A percentile compares a stretch with the other conserved stretches of the same genome.
Evolutionary conservation across 225 moss, liverwort and hornwort genomes (phyloP).

Genomic region (Ulota crispa): DNA sequence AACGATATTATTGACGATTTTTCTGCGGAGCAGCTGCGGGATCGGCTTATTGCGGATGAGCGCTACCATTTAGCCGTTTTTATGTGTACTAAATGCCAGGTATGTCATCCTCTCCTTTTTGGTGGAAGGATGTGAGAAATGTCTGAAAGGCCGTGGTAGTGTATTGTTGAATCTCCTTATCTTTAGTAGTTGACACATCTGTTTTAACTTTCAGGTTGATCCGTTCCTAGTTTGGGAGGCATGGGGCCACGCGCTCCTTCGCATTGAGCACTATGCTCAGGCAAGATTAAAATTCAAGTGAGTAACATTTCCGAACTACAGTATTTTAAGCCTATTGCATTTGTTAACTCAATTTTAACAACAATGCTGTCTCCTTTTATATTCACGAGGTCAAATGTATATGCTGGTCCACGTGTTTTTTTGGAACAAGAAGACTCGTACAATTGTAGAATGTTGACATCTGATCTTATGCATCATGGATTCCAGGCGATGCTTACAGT

Average conservation of each 20-base stretch:
- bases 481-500: conserved; percentile 76
- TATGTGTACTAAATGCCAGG: conserved; percentile 96
- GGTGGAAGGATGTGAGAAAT: conserved; percentile 6
- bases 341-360: neutral
- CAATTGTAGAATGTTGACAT: neutral
- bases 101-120: conserved; percentile 22
- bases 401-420: neutral
- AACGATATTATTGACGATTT: conserved; percentile 77
- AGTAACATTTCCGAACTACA: conserved; percentile 23
- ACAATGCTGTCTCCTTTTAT: neutral
- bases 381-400: neutral
- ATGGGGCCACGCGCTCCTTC: conserved; percentile 95
- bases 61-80: conserved; percentile 81
- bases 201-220: conserved; percentile 63
- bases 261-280: conserved; percentile 86
- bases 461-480: conserved; percentile 25
- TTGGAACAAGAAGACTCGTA: conserved; percentile 3
- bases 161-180: neutral
- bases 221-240: conserved; percentile 87
- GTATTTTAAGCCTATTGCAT: neutral
- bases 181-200: conserved; percentile 21
- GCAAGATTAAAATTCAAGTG: conserved; percentile 93
- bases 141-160: conserved; percentile 6
- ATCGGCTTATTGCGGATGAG: conserved; percentile 80
- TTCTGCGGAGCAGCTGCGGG: conserved; percentile 72